Percentiles rank a stretch among this genome's conserved stretches.
Evolutionary conservation across 129 eudicot genomes (phyloP).

Genomic region (Flaveria ramosissima): DNA sequence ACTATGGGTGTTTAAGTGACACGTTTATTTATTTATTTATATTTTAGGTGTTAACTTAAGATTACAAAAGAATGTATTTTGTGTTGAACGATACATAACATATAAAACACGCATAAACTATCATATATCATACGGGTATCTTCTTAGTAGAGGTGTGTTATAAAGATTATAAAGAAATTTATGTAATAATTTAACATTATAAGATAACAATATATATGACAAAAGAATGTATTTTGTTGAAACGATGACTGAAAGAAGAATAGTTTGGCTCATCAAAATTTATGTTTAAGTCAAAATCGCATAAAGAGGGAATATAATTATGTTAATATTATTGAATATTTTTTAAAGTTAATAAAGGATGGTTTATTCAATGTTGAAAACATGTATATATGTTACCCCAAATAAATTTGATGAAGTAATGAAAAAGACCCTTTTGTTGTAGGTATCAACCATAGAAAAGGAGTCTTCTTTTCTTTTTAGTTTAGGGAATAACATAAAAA

Average conservation of each 20-base stretch:
- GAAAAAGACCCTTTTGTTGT: not conserved
- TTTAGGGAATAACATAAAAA: conserved; percentile 34
- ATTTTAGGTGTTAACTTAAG: no score
- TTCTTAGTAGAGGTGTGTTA: not conserved
- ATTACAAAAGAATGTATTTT: no score
- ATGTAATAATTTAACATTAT: no score
- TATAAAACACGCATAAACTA: no score
- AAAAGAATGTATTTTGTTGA: no score
- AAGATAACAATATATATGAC: no score
- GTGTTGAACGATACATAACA: no score
- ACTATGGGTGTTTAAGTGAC: no score
- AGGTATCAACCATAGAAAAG: conserved; percentile 18
- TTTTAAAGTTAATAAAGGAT: not conserved
- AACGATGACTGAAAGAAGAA: not conserved
- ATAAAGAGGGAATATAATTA: not conserved
- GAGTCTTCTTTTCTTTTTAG: conserved; percentile 6
- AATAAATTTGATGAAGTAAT: not conserved
- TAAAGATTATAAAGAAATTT: no score
- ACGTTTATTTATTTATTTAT: no score
- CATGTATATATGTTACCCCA: not conserved
- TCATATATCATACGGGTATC: not conserved
- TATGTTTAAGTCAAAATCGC: not conserved
- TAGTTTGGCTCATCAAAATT: not conserved
- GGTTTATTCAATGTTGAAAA: not conserved
- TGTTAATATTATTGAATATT: not conserved